Conservation (phyloP, 73 alveolate species). For the Effrenium voratum region DNA sequence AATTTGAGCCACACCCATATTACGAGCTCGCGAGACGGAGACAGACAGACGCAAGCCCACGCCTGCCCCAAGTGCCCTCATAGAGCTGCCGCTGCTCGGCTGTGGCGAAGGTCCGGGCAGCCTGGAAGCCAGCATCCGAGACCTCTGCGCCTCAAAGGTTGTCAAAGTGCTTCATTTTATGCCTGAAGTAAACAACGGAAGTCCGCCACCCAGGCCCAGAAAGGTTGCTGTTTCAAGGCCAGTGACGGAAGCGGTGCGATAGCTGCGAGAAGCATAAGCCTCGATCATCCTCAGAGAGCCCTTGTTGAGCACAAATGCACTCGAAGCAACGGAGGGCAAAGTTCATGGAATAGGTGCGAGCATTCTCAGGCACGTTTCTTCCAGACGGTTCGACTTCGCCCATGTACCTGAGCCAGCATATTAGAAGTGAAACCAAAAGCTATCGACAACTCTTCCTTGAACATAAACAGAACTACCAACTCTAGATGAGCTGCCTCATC, state of each 20-base stretch:
- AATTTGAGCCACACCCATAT: neutral
- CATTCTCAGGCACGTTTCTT: neutral
- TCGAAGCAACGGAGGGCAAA: constrained; percentile 42
- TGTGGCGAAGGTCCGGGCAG: neutral
- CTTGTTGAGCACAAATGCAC: neutral
- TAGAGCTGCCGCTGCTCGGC: neutral
- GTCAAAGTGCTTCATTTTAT: too few species aligned
- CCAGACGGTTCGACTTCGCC: neutral
- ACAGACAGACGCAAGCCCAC: neutral
- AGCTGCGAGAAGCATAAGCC: constrained; percentile 43
- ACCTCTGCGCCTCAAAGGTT: too few species aligned
- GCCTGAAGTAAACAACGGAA: too few species aligned
- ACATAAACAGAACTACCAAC: too few species aligned
- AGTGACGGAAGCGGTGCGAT: constrained; percentile 15
- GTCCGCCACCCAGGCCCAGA: too few species aligned
- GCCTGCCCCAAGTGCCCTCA: neutral
- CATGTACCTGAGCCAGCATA: neutral
- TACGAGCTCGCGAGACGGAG: neutral
- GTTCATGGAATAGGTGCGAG: constrained; percentile 69
- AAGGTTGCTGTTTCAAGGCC: too few species aligned
- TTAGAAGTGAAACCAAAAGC: too few species aligned
- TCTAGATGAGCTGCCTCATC: neutral
- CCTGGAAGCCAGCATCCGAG: neutral
- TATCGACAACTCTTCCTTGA: too few species aligned
- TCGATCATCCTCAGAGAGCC: constrained; percentile 33